Evolutionary conservation across 306 rosid genomes (phyloP), one percentile per base, ranked within the genome.

Genomic region (Prunus campanulata): DNA sequence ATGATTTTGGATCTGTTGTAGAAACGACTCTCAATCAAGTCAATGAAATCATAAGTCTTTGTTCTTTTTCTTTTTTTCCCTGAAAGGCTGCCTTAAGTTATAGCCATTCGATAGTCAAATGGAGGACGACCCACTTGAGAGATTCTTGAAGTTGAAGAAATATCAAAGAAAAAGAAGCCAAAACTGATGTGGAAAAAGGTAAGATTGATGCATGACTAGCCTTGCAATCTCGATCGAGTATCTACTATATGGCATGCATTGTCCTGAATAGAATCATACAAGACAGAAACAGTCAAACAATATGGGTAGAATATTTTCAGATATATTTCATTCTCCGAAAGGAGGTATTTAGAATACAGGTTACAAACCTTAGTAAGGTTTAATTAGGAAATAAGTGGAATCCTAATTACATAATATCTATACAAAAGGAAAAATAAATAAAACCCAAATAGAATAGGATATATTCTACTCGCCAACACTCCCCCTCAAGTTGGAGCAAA

Each of bases 181-280:
- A 66, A 49, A 42, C 63, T 22, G 62, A 78, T 50, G 64, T 50
- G 78, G 27, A 4, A 74, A 75, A 30, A 3, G 3, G 51, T 39
- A 74, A 81, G 89, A 79, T 70, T 78, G 89, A 78, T 81, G 70
- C 84, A 84, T 57, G 74, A 74, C 68, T 68, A 11, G 55, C 59
- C 13, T 75, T 10, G 9, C 70, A 65, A 71, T 76, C 7, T 5
- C 42, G 0, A 74, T 52, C 76, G 75, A 74, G 7, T 71, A 75
- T 59, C 71, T 59, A 18, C 60, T 77, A 25, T 44, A 68, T 75
- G 52, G 59, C 55, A 57, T 71, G 51, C 68, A 77, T 72, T 76
- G 66, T 69, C 39, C 12, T 32, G 19, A 55, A 66, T 55, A 64
- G 83, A 83, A 86, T 78, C 86, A 78, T 42, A 62, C 67, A 63